Base-by-base conservation (phyloP, 169 alveolate species). In the Plasmodium sp. region DNA sequence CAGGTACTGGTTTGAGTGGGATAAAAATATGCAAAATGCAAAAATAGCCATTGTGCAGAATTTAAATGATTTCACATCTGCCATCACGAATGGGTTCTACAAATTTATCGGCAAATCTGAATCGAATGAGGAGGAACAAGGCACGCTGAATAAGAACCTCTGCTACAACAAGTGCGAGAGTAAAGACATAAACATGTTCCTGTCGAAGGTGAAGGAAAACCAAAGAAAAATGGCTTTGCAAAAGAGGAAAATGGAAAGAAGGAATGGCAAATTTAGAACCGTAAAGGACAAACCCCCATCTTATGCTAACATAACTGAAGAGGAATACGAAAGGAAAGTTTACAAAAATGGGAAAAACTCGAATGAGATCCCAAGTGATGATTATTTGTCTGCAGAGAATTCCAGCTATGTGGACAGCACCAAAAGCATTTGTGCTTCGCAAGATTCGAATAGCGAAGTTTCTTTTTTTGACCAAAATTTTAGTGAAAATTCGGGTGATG, bases 1-100 rank as follows among this genome's bases (percentile, higher is more conserved):
- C 54, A 97, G 97, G 74, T 97, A 97, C 45, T 97, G 98, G 97
- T 97, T 97, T 82, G 98, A 96, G 77, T 96, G 98, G 98, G 98
- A 97, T 84, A 95, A 96, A 86, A 96, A 95, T 74, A 94, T 96
- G 96, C 97, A 96, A 51, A 96, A 93, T 93, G 97, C 97, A 31
- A 95, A 95, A 54, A 84, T 81, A 75, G 97, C 96, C 12, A 84
- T 95, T 36, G 95, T 93, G 51, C 96, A 95, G 43, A 93, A 95
- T 56, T 91, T 95, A 43, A 95, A 95, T 81, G 97, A 95, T 72
- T 81, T 95, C 33, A 95, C 97, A 41, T 95, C 97, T 39, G 95
- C 97, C 14, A 95, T 95, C 58, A 93, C 96, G 22, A 95, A 92
- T 48, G 97, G 93, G 45, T 94, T 85, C 41, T 84, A 79, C 83